Evolutionary conservation across 371 early-diverging fungal species (phyloP).

Genomic region (Rhizopus arrhizus): DNA sequence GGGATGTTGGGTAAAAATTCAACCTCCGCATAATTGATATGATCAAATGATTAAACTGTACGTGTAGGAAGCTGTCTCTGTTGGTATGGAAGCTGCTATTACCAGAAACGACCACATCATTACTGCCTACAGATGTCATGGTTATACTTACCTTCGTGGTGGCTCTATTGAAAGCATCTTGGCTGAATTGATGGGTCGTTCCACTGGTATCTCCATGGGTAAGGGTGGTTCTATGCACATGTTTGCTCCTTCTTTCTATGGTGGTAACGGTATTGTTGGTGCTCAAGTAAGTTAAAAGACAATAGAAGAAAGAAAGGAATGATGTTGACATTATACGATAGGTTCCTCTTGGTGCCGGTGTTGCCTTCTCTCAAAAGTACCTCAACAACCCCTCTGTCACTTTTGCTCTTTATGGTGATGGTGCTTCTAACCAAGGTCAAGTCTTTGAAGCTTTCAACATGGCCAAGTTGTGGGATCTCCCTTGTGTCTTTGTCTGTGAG

Average conservation of each 20-base stretch:
- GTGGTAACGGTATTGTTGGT: slow-evolving; percentile 99
- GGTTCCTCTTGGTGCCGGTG: slow-evolving; percentile 96
- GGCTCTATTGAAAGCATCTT: slow-evolving; percentile 74
- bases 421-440: slow-evolving; percentile 99
- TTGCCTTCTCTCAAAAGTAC: slow-evolving; percentile 97
- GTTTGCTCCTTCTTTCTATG: slow-evolving; percentile 96
- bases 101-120: slow-evolving; percentile 91
- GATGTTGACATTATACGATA: neutral
- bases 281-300: slow-evolving; percentile 72
- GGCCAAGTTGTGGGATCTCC: slow-evolving; percentile 98
- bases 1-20: slow-evolving; percentile 31
- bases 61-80: slow-evolving; percentile 91
- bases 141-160: slow-evolving; percentile 94
- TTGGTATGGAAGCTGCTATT: slow-evolving; percentile 93
- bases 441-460: slow-evolving; percentile 99
- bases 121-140: slow-evolving; percentile 99
- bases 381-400: slow-evolving; percentile 73
- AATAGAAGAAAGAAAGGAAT: neutral
- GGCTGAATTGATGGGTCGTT: slow-evolving; percentile 89
- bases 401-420: slow-evolving; percentile 98
- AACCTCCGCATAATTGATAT: slow-evolving; percentile 22
- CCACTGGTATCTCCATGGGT: slow-evolving; percentile 91
- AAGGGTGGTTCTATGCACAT: slow-evolving; percentile 99
- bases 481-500: slow-evolving; percentile 96
- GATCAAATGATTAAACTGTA: neutral